Evolutionary conservation across 2,329 filamentous ascomycete species (phyloP), one percentile per base, ranked within the genome.

Genomic region (Elsinoe ampelina): DNA sequence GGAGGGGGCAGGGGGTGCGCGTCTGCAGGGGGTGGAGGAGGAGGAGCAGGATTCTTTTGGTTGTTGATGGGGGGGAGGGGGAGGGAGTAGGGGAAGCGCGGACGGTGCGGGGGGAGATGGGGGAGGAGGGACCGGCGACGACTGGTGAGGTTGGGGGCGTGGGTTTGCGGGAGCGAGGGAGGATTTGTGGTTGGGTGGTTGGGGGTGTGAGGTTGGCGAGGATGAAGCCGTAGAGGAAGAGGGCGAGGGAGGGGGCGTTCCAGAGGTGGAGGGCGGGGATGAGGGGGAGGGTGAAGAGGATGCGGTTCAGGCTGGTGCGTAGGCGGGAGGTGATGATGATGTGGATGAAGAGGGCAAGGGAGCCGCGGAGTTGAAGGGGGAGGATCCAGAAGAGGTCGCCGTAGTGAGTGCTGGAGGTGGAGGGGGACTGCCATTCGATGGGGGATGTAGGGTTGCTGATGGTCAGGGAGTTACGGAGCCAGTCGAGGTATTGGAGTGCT

Each of bases 331-430:
- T 50, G 26, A 50, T 35, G 10, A 34, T 13, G 13, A 50, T 50
- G 15, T 50, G 15, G 2, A 50, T 15, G 45, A 50, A 50, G 10
- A 50, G 45, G 45, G 34, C 30, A 11, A 50, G 32, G 6, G 45
- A 50, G 32, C 45, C 45, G 10, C 45, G 45, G 5, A 50, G 32
- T 26, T 50, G 26, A 3, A 35, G n/a, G 11, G 19, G 45, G 10
- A 50, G 11, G 52, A 78, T 73, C 77, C 77, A 80, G 54, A 64
- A 67, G 1, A 79, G 64, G 54, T 72, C 69, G 3, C 67, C 71
- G 64, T 79, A 79, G 63, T 79, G 77, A 1, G 76, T 78, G 69
- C 79, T 79, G 38, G 70, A 73, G 71, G 41, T 45, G 20, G 41
- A 45, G 19, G 19, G 2, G 19, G n/a, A 6, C 19, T 26, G 19